Percentiles rank a stretch among this genome's conserved stretches.
Conservation (phyloP, 768 basidiomycete species). For the Mycena alexandri region DNA sequence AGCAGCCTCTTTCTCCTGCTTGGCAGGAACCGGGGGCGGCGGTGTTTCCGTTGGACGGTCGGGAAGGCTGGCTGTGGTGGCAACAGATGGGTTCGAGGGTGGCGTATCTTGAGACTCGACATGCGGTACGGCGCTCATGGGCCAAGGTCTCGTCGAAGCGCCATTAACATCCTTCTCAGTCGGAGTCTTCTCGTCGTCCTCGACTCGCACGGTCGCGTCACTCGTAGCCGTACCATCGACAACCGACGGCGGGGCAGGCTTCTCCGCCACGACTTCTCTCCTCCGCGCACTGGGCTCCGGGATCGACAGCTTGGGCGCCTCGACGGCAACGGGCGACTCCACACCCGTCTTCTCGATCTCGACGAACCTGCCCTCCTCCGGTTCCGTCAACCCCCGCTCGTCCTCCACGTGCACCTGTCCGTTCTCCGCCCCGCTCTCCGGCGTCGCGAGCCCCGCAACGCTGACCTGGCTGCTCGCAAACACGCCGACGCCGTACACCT, state of each 20-base stretch:
- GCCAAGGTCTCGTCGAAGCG: too few species aligned
- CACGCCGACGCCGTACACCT: slow-evolving; percentile 92
- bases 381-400: slow-evolving; percentile 57
- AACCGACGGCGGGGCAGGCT: too few species aligned
- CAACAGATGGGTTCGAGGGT: slow-evolving; percentile 3
- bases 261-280: too few species aligned
- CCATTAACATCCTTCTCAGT: too few species aligned
- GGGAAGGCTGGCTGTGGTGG: background rate
- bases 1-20: background rate
- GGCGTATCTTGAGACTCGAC: too few species aligned
- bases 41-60: slow-evolving; percentile 11
- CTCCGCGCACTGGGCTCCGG: too few species aligned
- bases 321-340: too few species aligned
- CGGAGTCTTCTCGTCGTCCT: too few species aligned
- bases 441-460: slow-evolving; percentile 48
- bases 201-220: too few species aligned
- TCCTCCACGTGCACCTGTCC: slow-evolving; percentile 12
- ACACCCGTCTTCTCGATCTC: slow-evolving; percentile 45
- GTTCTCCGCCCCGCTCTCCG: background rate
- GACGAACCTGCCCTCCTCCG: slow-evolving; percentile 70
- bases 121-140: too few species aligned
- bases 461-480: slow-evolving; percentile 94
- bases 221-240: too few species aligned
- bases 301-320: too few species aligned
- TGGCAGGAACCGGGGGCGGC: background rate